These are phyloP conservation scores for Verticillium albo-atrum DNA, from an alignment of 2,329 filamentous ascomycete species.

Conservation along the genomic window DNA sequence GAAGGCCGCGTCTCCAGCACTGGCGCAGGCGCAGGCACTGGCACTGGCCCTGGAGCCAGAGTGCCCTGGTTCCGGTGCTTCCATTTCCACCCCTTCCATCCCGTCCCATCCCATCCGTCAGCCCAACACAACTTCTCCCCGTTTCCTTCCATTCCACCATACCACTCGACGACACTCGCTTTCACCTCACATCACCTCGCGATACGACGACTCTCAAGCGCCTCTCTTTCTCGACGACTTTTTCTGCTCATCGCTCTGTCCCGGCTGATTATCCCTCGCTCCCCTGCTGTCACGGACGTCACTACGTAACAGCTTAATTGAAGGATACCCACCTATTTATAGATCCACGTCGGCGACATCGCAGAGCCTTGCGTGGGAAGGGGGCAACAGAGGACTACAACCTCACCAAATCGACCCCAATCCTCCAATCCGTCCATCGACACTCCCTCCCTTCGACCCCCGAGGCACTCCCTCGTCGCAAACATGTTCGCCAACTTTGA, in stretches of 20 bases:
- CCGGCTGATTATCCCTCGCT: background rate
- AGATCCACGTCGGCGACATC: background rate
- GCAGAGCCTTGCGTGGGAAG: background rate
- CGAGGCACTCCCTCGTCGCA: background rate
- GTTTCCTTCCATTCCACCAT: background rate
- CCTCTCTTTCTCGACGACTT: background rate
- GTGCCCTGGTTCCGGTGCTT: background rate
- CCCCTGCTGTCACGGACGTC: background rate
- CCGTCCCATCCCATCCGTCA: background rate
- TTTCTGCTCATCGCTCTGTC: background rate
- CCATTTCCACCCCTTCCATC: background rate
- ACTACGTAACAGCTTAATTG: background rate
- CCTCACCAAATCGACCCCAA: background rate
- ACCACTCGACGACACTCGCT: background rate
- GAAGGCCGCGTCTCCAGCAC: background rate
- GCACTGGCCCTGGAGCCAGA: background rate
- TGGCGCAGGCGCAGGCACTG: background rate
- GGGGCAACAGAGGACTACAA: background rate
- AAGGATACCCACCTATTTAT: background rate
- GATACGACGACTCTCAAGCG: background rate
- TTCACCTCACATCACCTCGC: background rate
- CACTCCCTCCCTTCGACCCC: background rate
- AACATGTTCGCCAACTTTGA: slow-evolving; percentile 44
- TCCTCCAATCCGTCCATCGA: background rate
- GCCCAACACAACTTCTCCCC: background rate